Evolutionary conservation across 371 early-diverging fungal species (phyloP).

Genomic region (Actinomortierella wolfii): DNA sequence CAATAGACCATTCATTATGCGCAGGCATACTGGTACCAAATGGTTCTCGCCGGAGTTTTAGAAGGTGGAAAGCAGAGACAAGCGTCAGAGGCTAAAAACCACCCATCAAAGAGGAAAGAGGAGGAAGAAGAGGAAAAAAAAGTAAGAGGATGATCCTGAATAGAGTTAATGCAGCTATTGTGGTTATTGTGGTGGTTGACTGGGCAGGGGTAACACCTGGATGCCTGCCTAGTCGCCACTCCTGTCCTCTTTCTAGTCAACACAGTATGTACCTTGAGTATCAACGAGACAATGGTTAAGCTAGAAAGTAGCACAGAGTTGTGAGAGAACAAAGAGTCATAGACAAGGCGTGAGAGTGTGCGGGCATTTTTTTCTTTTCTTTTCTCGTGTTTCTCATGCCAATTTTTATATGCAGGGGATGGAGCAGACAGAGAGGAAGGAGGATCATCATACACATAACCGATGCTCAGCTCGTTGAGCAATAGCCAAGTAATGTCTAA

Average conservation of each 20-base stretch:
- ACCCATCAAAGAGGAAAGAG: constrained; percentile 1
- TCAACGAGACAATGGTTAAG: constrained; percentile 26
- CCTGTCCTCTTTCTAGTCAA: not conserved
- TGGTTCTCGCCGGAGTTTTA: constrained; percentile 43
- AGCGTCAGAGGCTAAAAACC: constrained; percentile 37
- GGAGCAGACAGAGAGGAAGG: not conserved
- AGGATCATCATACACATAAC: constrained; percentile 20
- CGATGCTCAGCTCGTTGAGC: constrained; percentile 25
- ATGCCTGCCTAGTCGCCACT: no score
- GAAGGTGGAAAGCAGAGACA: constrained; percentile 39
- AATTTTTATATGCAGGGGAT: no score
- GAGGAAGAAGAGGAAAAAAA: not conserved
- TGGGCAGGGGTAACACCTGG: not conserved
- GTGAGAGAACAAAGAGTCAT: not conserved
- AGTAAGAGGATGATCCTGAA: not conserved
- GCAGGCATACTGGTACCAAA: constrained; percentile 8
- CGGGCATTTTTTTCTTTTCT: no score
- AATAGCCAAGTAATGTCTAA: constrained; percentile 38
- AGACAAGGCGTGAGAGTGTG: not conserved
- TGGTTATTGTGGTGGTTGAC: not conserved
- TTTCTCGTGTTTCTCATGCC: no score
- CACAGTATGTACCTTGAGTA: constrained; percentile 35
- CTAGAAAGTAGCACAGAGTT: constrained; percentile 8
- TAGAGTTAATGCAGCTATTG: not conserved
- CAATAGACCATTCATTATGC: constrained; percentile 10